Evolutionary conservation across 2,329 filamentous ascomycete genomes (phyloP), one percentile per base, ranked within the genome.

Genomic region (Fusarium sp.): DNA sequence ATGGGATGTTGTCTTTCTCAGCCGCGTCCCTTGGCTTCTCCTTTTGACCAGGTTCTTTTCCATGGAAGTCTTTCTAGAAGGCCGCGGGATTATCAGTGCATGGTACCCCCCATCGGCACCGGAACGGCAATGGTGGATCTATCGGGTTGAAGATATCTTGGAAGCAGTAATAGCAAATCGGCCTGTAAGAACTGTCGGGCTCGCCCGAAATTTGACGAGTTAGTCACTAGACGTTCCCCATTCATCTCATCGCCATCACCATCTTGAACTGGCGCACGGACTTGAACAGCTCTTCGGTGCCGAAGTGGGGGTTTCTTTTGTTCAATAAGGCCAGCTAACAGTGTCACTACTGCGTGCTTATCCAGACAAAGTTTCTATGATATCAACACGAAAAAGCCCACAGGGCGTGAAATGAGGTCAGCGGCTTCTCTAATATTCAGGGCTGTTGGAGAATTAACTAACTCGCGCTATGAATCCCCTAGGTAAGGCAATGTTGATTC

Each of bases 41-140:
- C 32, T 22, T 18, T 24, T 48, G 58, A 59, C 64, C 72, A 61
- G 62, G 35, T 48, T 69, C 64, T 66, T 38, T 50, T 56, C 38
- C 48, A 59, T 47, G 54, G 35, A 57, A 57, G 18, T 50, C 69
- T 44, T 77, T 78, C 76, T 75, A 72, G 75, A 78, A 77, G 69
- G 44, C 61, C 64, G 68, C 65, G 66, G 74, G 75, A 68, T 69
- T 55, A 45, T 56, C 60, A 55, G 32, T 39, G 56, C 41, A 59
- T 71, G 65, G 56, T 54, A 30, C 50, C 50, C n/a, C n/a, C 26
- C 38, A 32, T 78, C 75, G 74, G 72, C 69, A 72, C 75, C 75
- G 75, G 57, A 28, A 32, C 54, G 44, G 63, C 72, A 70, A 30
- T 39, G 30, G 45, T 38, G 61, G 56, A 38, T 58, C 51, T 45